phyloP scores from a whole-genome alignment of 768 basidiomycete species.

The Pleurotus cornucopiae region DNA sequence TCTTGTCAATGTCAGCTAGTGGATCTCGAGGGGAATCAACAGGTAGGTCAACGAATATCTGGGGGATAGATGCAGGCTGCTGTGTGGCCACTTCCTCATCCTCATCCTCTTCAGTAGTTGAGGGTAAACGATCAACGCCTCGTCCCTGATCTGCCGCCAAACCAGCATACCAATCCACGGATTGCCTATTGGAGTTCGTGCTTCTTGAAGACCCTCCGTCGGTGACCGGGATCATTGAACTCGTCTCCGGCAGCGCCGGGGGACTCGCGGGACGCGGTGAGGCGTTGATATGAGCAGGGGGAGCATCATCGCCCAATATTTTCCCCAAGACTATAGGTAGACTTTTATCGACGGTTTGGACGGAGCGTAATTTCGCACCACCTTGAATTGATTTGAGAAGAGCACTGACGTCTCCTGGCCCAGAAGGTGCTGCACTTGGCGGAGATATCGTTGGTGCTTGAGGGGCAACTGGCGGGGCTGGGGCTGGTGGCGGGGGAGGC shows the following conservation, averaged over 20 bases:
- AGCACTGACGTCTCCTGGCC: conserved; percentile 52
- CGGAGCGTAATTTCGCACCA: conserved; percentile 66
- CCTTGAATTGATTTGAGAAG: conserved; percentile 78
- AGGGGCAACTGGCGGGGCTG: conserved; percentile 20
- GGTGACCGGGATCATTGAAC: conserved; percentile 20
- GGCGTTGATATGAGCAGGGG: conserved; percentile 64
- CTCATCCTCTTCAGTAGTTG: conserved; percentile 61
- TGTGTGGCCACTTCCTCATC: conserved; percentile 33
- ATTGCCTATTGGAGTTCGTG: conserved; percentile 56
- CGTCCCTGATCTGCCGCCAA: conserved; percentile 69
- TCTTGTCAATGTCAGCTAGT: conserved; percentile 71
- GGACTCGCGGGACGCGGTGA: conserved; percentile 41
- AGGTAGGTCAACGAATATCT: conserved; percentile 53
- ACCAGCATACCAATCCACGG: conserved; percentile 89
- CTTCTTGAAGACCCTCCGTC: conserved; percentile 9
- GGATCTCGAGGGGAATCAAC: conserved; percentile 40
- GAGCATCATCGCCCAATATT: conserved; percentile 71
- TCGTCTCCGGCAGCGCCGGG: conserved; percentile 24
- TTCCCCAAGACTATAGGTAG: conserved; percentile 63
- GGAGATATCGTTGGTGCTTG: conserved; percentile 31
- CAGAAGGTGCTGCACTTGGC: conserved; percentile 35
- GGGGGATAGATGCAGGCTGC: conserved; percentile 34
- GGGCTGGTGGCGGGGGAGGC: conserved; percentile 22
- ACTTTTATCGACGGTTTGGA: conserved; percentile 83
- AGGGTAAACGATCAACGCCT: conserved; percentile 38